Percentiles rank a stretch among this genome's conserved stretches.
Conservation (phyloP, 345 rosid genomes). For the Eucalyptus microcorys region DNA sequence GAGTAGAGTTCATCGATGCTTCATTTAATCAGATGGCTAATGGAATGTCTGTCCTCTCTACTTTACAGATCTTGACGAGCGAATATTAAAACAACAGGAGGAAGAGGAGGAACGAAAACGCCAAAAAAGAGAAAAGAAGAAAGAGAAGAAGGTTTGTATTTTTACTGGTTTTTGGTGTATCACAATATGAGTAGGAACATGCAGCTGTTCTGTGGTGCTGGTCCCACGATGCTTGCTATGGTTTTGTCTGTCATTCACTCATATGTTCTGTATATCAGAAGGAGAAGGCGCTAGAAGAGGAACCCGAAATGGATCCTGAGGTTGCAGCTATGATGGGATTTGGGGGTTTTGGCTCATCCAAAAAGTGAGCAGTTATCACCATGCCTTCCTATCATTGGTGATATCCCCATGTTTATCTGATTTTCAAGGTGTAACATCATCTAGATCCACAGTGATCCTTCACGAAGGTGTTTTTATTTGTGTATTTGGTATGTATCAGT, state of each 20-base stretch:
- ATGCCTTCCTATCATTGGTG: neutral
- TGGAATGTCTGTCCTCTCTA: neutral
- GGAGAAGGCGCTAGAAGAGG: constrained; percentile 78
- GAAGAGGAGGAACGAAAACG: constrained; percentile 88
- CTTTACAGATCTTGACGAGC: constrained; percentile 73
- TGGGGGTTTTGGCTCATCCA: constrained; percentile 82
- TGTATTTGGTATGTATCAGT: neutral
- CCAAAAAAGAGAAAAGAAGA: constrained; percentile 75
- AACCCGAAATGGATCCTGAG: constrained; percentile 79
- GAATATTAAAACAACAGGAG: constrained; percentile 75
- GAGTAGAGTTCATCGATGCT: neutral
- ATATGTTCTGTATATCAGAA: constrained; percentile 27
- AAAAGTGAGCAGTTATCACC: constrained; percentile 24
- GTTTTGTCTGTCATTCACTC: neutral
- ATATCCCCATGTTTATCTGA: neutral
- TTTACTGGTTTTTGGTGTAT: neutral
- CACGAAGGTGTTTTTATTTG: neutral
- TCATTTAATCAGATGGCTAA: neutral
- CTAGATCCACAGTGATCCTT: neutral
- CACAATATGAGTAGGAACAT: neutral
- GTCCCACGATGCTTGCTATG: neutral
- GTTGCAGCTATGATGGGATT: constrained; percentile 98
- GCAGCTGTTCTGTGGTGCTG: neutral
- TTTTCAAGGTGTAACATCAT: neutral
- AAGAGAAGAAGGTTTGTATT: constrained; percentile 78